These are phyloP conservation scores for Entomortierella chlamydospora DNA, from an alignment of 192 early-diverging fungal species.

Conservation along the genomic window DNA sequence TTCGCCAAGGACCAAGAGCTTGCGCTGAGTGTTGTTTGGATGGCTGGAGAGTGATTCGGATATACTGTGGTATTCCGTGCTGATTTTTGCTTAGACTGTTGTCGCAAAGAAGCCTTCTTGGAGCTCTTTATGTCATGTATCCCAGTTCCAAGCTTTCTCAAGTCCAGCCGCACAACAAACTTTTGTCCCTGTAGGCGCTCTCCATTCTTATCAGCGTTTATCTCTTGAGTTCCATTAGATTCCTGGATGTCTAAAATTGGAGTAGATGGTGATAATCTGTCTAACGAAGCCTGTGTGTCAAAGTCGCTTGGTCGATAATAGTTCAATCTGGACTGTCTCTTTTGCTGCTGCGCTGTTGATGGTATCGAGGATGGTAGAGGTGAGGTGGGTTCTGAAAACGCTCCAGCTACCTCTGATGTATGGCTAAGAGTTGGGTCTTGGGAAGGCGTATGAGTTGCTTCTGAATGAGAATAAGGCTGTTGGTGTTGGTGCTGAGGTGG, in stretches of 20 bases:
- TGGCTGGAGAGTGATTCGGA: background rate
- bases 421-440: background rate
- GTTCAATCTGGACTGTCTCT: background rate
- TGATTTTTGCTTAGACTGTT: slow-evolving; percentile 9
- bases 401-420: background rate
- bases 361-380: background rate
- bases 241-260: background rate
- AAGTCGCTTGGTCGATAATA: background rate
- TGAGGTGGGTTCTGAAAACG: background rate
- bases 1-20: slow-evolving; percentile 19
- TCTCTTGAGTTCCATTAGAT: background rate
- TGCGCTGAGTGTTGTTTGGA: slow-evolving; percentile 16
- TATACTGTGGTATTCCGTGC: background rate
- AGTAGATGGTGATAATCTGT: background rate
- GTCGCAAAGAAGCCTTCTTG: background rate
- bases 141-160: slow-evolving; percentile 17
- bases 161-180: slow-evolving; percentile 30
- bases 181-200: background rate
- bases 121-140: background rate
- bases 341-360: background rate
- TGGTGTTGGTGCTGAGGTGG: slow-evolving; percentile 9
- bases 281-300: background rate
- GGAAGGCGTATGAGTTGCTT: background rate
- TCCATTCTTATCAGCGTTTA: background rate
- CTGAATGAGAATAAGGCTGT: background rate